These are phyloP conservation scores for Amanita molliuscula DNA, from an alignment of 768 basidiomycete genomes.

Conservation along the genomic window DNA sequence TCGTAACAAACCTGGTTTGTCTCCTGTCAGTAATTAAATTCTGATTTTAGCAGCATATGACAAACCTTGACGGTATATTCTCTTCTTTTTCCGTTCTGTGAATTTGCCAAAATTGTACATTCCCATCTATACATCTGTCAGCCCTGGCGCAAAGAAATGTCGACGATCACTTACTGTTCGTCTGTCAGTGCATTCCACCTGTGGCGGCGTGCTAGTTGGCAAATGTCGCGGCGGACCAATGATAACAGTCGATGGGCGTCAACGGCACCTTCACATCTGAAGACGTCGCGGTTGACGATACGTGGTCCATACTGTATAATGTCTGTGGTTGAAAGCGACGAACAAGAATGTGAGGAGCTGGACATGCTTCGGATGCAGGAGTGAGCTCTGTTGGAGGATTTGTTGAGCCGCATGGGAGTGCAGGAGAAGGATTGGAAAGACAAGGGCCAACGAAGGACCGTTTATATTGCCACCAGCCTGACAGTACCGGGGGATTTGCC, in stretches of 20 bases:
- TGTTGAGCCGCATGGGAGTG: not conserved
- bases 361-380: conserved; percentile 3
- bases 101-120: conserved; percentile 1
- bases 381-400: not conserved
- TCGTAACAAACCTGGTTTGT: conserved; percentile 5
- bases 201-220: conserved; percentile 5
- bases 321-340: not conserved
- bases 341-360: conserved; percentile 1
- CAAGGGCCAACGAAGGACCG: not conserved
- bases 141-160: not conserved
- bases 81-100: not conserved
- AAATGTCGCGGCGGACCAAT: conserved; percentile 9
- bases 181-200: conserved; percentile 9
- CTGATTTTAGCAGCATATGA: not conserved
- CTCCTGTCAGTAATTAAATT: not conserved
- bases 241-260: conserved; percentile 8
- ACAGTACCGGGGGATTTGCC: not conserved
- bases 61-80: conserved; percentile 6
- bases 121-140: conserved; percentile 5
- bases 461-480: not conserved
- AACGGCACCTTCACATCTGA: conserved; percentile 11
- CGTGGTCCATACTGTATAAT: conserved; percentile 8
- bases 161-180: conserved; percentile 6
- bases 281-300: conserved; percentile 6
- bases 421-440: not conserved